Conservation (phyloP, 306 rosid species). For the Glycyrrhiza uralensis region DNA sequence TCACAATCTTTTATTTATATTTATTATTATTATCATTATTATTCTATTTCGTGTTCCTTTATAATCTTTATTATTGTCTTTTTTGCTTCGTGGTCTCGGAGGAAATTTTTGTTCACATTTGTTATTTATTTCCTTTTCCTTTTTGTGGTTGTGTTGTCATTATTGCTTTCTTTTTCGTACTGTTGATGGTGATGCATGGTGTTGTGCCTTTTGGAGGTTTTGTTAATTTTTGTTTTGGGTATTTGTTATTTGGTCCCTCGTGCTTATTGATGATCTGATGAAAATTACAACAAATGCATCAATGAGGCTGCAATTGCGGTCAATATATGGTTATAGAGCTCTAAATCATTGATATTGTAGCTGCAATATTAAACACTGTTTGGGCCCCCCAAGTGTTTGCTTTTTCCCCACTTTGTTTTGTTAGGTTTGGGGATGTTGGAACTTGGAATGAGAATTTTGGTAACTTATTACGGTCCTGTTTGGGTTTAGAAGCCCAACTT, state of each 20-base stretch:
- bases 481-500: too few species aligned
- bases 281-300: too few species aligned
- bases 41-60: neutral
- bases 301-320: too few species aligned
- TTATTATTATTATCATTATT: too few species aligned
- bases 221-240: neutral
- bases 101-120: too few species aligned
- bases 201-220: neutral
- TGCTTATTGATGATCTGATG: neutral
- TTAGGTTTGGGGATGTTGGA: neutral
- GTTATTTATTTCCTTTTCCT: constrained; percentile 10
- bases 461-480: too few species aligned
- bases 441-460: neutral
- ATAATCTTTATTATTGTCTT: neutral
- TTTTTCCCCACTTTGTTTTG: too few species aligned
- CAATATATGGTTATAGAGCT: too few species aligned
- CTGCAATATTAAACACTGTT: too few species aligned
- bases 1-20: neutral
- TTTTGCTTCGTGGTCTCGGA: too few species aligned
- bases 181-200: neutral
- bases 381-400: too few species aligned
- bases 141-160: neutral
- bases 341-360: too few species aligned
- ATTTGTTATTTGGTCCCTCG: neutral
- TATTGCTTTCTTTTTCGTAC: neutral